Base-by-base conservation (phyloP, 441 rosid genomes). In the Adansonia madagascariensis region DNA sequence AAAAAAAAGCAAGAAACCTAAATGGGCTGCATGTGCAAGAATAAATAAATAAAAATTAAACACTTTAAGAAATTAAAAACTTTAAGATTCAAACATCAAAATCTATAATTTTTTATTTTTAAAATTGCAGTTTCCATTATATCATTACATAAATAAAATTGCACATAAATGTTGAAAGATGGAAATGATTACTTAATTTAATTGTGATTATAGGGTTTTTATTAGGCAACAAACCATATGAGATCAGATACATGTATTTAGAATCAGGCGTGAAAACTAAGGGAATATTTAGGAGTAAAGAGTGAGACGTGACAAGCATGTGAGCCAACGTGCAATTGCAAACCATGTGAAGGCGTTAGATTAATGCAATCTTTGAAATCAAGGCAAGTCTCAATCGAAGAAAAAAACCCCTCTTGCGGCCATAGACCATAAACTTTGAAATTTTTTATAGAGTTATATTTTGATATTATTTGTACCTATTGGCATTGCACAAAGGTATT, bases 251-350 rank as follows among this genome's bases (percentile, higher is more conserved):
- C 80, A 80, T 75, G 84, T n/a, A 74, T 69, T 82, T 79, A 65
- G 27, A 8, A 11, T 11, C 47, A 63, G 20, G 41, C 39, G 69
- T 39, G 47, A 39, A 39, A 64, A 39, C n/a, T 4, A 64, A 64
- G 65, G 68, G 85, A 86, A 81, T 81, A 82, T 75, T 72, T 47
- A 61, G 82, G 83, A 87, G 83, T 46, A 35, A 82, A 73, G 82
- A 79, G 43, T 73, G 87, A 80, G 86, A 82, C 81, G 89, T 81
- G 88, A 84, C 69, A 39, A 77, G 8, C 80, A 77, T 78, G 53
- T 74, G 74, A 69, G 6, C 15, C 81, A 83, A 86, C 91, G 85
- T 89, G 91, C 86, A 80, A 80, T 80, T 90, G 91, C 86, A 80
- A 80, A 81, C 92, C 92, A 90, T 86, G 91, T 90, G 95, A 72